A percentile compares a stretch with the other conserved stretches of the same genome.
These are phyloP conservation scores for Diutina scorzettiae DNA, from an alignment of 1,139 yeast genomes.

Conservation along the genomic window DNA sequence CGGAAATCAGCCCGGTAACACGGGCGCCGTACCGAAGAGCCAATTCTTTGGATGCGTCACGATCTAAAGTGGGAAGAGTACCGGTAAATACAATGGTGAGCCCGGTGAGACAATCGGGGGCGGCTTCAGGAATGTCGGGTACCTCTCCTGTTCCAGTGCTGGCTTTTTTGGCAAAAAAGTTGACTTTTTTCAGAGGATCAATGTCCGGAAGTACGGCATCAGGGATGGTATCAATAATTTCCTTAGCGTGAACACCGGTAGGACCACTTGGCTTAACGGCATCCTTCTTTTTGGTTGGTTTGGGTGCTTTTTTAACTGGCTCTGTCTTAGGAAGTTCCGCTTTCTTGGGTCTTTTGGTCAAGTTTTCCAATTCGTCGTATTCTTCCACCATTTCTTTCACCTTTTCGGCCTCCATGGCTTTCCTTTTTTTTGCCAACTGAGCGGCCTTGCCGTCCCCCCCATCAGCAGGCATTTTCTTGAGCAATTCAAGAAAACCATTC, in stretches of 20 bases:
- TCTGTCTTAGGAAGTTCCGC: slow-evolving; percentile 5
- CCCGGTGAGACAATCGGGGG: slow-evolving; percentile 75
- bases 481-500: slow-evolving; percentile 68
- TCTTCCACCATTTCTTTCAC: slow-evolving; percentile 35
- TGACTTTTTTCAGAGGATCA: not conserved
- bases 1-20: slow-evolving; percentile 77
- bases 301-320: too few relatives aligned
- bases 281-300: not conserved
- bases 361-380: slow-evolving; percentile 11
- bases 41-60: slow-evolving; percentile 62
- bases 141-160: not conserved
- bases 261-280: too few relatives aligned
- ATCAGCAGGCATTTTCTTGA: slow-evolving; percentile 74
- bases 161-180: not conserved
- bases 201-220: slow-evolving; percentile 5
- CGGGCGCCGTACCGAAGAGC: slow-evolving; percentile 91
- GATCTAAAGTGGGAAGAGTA: slow-evolving; percentile 62
- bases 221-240: slow-evolving; percentile 25
- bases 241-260: slow-evolving; percentile 32
- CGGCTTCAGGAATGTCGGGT: slow-evolving; percentile 50
- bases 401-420: slow-evolving; percentile 48
- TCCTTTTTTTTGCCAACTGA: slow-evolving; percentile 54
- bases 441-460: slow-evolving; percentile 84
- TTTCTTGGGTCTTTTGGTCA: slow-evolving; percentile 7
- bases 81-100: slow-evolving; percentile 93